Conservation (phyloP, 2,329 filamentous ascomycete species). For the Fusarium sambucinum region DNA sequence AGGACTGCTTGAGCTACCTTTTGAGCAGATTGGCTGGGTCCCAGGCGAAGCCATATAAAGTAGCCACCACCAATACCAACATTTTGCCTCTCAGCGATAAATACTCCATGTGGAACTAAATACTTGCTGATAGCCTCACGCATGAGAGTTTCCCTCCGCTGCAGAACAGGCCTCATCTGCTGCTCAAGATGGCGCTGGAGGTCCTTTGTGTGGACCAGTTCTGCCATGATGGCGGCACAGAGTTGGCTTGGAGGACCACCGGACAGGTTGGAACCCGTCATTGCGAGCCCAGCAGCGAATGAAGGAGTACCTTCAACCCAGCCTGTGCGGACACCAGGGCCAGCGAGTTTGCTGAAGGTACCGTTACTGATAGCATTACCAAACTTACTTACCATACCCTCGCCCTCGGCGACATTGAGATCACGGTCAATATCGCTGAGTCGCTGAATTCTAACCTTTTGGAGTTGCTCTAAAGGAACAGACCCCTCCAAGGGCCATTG, state of each 20-base stretch:
- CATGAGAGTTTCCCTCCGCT: too few species aligned
- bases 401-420: neutral
- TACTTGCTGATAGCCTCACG: too few species aligned
- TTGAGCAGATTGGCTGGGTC: too few species aligned
- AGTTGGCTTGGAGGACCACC: slow-evolving; percentile 1
- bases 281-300: neutral
- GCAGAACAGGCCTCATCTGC: too few species aligned
- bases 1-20: too few species aligned
- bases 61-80: too few species aligned
- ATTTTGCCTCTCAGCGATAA: too few species aligned
- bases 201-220: neutral
- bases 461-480: neutral
- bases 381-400: neutral
- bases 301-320: neutral
- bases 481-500: neutral
- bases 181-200: too few species aligned
- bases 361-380: slow-evolving; percentile 1
- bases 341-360: neutral
- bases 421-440: neutral
- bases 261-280: neutral
- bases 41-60: too few species aligned
- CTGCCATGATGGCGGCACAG: neutral
- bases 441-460: neutral
- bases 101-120: too few species aligned
- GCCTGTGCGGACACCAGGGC: neutral